Evolutionary conservation across 2,329 filamentous ascomycete species (phyloP).

Genomic region (Penicillium italicum): DNA sequence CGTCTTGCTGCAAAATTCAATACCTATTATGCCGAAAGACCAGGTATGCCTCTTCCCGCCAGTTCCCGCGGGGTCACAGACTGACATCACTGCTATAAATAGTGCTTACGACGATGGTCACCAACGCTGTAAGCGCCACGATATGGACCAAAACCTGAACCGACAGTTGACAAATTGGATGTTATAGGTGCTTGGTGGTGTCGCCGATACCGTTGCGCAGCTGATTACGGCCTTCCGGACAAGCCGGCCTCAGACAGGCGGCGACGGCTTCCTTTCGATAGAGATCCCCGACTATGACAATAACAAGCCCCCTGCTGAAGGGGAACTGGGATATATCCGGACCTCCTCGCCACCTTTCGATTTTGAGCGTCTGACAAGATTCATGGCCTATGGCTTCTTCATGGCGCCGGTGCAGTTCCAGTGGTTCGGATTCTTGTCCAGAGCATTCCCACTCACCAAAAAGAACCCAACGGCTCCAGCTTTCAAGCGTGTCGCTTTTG

Average conservation of each 20-base stretch:
- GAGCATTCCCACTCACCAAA: constrained; percentile 80
- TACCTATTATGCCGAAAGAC: constrained; percentile 85
- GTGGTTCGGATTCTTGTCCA: constrained; percentile 86
- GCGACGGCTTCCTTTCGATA: constrained; percentile 71
- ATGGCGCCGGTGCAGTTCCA: constrained; percentile 95
- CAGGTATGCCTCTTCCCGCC: constrained; percentile 54
- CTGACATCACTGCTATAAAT: constrained; percentile 20
- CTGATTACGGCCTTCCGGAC: constrained; percentile 71
- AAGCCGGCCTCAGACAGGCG: constrained; percentile 59
- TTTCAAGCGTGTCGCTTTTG: constrained; percentile 84
- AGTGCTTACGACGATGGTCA: constrained; percentile 98
- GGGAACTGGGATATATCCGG: constrained; percentile 63
- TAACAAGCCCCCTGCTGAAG: constrained; percentile 65
- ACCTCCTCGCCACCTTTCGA: constrained; percentile 78
- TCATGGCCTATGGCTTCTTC: constrained; percentile 95
- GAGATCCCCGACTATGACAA: constrained; percentile 85
- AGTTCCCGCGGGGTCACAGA: neutral
- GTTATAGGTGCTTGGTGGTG: constrained; percentile 72
- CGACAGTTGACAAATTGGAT: constrained; percentile 12
- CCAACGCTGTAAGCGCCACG: constrained; percentile 68
- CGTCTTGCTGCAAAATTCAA: constrained; percentile 86
- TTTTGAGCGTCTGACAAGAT: constrained; percentile 88
- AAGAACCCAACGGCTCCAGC: constrained; percentile 69
- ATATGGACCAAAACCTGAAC: neutral
- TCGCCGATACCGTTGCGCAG: constrained; percentile 95